A percentile compares a stretch with the other conserved stretches of the same genome.
phyloP scores from a whole-genome alignment of 129 eudicot species.

The Pulicaria dysenterica region DNA sequence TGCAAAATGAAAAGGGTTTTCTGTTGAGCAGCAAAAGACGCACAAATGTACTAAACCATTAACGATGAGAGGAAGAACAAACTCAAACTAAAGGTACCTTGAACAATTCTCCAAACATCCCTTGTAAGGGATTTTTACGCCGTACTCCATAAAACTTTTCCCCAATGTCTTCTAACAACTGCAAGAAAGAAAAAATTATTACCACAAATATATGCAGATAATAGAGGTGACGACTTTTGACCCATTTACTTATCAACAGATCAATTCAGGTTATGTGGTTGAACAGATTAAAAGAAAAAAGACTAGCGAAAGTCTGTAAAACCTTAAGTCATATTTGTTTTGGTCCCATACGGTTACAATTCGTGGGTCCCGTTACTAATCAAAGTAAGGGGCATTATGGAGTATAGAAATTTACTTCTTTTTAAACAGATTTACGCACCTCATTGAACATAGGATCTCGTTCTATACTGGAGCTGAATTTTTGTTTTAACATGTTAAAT shows the following conservation, averaged over 20 bases:
- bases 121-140: conserved; percentile 82
- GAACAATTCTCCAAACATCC: conserved; percentile 90
- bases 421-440: conserved; percentile 44
- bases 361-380: background rate
- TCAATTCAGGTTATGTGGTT: too few species aligned
- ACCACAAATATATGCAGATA: too few species aligned
- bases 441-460: conserved; percentile 76
- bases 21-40: background rate
- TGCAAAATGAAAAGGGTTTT: conserved; percentile 9
- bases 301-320: background rate
- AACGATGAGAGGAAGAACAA: conserved; percentile 9
- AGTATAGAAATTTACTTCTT: background rate
- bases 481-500: conserved; percentile 80
- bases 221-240: too few species aligned
- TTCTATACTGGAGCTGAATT: conserved; percentile 68
- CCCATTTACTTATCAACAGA: too few species aligned
- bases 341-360: background rate
- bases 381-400: background rate
- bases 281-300: too few species aligned
- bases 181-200: background rate
- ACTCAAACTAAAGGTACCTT: conserved; percentile 51
- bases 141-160: conserved; percentile 83
- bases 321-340: background rate
- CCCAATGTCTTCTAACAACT: conserved; percentile 84
- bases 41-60: background rate